Evolutionary conservation across 2,329 filamentous ascomycete species (phyloP), one percentile per base, ranked within the genome.

Genomic region (Xylariaceae sp.): DNA sequence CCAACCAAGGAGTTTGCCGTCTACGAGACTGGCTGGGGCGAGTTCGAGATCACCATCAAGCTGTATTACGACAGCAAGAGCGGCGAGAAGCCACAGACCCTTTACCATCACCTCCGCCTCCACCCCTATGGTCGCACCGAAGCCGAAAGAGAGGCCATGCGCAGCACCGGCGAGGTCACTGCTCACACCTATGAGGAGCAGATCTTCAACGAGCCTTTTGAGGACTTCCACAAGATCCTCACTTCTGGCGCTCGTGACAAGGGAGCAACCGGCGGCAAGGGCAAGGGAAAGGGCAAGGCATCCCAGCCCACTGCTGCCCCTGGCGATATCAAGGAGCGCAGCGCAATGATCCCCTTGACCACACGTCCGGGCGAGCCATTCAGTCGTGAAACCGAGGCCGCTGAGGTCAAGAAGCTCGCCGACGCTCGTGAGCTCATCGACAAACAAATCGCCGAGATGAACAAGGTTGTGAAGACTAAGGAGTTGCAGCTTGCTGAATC

Each of bases 21-120:
- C 53, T 82, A 83, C 55, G 94, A 97, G 70, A 97, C 94, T 0
- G 94, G 94, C 43, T 99, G 95, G 89, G 94, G 94, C 63, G 94
- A 96, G 72, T 99, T 99, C 73, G 90, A 94, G 68, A 95, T 99
- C 63, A 89, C 91, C 55, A 87, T 99, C 66, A 90, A 96, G 66
- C 79, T 99, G 40, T 95, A 95, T 74, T 99, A 96, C 71, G 84
- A 89, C 48, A 84, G 87, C 48, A 88, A 95, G 66, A 87, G 85
- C 35, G 85, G 83, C 61, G 94, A 99, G 75, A 99, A 99, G 70
- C 89, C 92, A 5, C 89, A 96, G 70, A 95, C 91, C n/a, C 73
- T 96, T 2, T 95, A 94, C 75, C 94, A 97, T 70, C 90, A 90
- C 63, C 75, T 99, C 49, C 88, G 91, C 46, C 78, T 99, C 11